Percentiles rank a stretch among this genome's conserved stretches.
phyloP scores from a whole-genome alignment of 2,329 filamentous ascomycete genomes.

The Talaromyces sp. region DNA sequence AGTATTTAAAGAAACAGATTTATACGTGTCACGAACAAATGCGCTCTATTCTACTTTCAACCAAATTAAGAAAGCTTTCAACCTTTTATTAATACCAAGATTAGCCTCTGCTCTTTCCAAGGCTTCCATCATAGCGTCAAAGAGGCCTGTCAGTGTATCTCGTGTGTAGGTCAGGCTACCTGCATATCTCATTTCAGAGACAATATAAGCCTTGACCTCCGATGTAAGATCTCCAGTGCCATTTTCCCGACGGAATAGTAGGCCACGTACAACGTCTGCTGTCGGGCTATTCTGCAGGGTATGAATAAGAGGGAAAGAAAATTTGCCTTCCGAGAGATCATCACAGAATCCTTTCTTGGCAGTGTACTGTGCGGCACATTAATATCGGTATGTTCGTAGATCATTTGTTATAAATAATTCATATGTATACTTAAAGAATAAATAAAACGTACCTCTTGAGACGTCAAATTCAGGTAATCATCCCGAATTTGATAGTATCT shows the following conservation, averaged over 20 bases:
- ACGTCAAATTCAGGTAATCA: constrained; percentile 24
- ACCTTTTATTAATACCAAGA: constrained; percentile 6
- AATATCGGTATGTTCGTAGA: background rate
- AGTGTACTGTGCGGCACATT: constrained; percentile 24
- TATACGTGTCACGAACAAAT: background rate
- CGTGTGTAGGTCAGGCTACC: background rate
- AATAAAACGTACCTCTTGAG: constrained; percentile 14
- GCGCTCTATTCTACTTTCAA: background rate
- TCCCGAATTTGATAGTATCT: constrained; percentile 26
- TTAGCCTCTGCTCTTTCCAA: background rate
- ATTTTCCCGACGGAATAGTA: background rate
- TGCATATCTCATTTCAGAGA: background rate
- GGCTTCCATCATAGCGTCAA: background rate
- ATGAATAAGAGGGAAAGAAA: constrained; percentile 28
- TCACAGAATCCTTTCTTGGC: constrained; percentile 39
- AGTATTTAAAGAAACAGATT: too few species aligned
- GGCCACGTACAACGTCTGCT: constrained; percentile 5
- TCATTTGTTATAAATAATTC: background rate
- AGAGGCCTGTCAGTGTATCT: background rate
- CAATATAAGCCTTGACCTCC: background rate
- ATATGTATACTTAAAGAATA: background rate
- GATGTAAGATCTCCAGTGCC: background rate
- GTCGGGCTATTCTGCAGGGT: background rate
- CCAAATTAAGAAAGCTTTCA: background rate
- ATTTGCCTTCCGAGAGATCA: constrained; percentile 42